A percentile compares a stretch with the other conserved stretches of the same genome.
Conservation (phyloP, 164 flowering plant species). For the Macadamia tetraphylla region DNA sequence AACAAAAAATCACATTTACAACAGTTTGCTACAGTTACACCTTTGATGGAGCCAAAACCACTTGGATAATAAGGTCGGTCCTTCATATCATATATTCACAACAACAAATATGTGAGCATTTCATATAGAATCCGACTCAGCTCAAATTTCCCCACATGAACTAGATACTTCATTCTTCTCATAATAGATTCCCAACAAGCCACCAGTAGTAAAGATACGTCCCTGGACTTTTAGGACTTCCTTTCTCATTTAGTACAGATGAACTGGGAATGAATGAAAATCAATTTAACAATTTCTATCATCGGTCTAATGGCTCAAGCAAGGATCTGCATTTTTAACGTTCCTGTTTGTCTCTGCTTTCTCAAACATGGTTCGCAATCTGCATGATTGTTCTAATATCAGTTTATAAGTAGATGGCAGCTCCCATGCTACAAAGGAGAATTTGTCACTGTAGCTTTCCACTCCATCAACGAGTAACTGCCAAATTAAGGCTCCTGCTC, state of each 20-base stretch:
- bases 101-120: background rate
- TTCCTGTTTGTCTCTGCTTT: constrained; percentile 10
- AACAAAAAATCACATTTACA: too few relatives aligned
- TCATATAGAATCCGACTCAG: background rate
- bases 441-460: constrained; percentile 42
- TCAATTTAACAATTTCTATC: background rate
- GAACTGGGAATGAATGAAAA: background rate
- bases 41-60: too few relatives aligned
- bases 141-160: too few relatives aligned
- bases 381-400: constrained; percentile 46
- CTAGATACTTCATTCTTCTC: background rate
- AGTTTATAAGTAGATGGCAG: constrained; percentile 41
- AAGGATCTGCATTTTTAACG: constrained; percentile 11
- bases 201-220: background rate
- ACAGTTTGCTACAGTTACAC: too few relatives aligned
- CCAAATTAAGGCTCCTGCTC: constrained; percentile 63
- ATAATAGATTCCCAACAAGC: background rate
- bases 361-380: constrained; percentile 19
- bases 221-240: background rate
- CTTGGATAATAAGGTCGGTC: too few relatives aligned
- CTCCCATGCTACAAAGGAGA: constrained; percentile 45
- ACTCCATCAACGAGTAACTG: constrained; percentile 49
- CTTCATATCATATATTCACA: background rate
- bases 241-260: background rate
- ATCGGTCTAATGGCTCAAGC: constrained; percentile 9